These are phyloP conservation scores for Astrothelium macrocarpum DNA, from an alignment of 495 filamentous ascomycete species.

Conservation along the genomic window DNA sequence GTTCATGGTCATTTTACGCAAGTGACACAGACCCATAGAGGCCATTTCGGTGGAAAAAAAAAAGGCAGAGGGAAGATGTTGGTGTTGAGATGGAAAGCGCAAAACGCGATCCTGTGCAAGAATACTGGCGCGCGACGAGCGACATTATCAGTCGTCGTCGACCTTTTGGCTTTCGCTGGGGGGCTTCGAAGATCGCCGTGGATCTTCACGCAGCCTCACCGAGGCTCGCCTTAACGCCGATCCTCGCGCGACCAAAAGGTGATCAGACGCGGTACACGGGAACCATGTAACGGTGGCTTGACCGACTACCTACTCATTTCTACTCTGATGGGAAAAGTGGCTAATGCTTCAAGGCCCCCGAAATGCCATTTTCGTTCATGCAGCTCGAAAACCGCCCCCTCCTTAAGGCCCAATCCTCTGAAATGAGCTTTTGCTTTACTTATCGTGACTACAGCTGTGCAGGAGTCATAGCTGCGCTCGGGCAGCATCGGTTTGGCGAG, in stretches of 20 bases:
- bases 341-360: neutral
- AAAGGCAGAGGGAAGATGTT: neutral
- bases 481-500: neutral
- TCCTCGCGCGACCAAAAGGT: neutral
- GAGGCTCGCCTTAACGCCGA: neutral
- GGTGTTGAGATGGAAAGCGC: neutral
- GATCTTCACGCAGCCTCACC: slow-evolving; percentile 3
- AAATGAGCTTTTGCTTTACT: neutral
- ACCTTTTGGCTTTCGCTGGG: neutral
- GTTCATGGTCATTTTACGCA: neutral
- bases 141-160: neutral
- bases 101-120: too few species aligned
- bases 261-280: neutral
- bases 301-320: neutral
- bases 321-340: neutral
- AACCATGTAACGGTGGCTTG: slow-evolving; percentile 2
- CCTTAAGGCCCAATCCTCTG: neutral
- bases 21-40: neutral
- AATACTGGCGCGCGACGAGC: too few species aligned
- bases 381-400: neutral
- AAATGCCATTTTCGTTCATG: neutral
- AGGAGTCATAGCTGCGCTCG: neutral
- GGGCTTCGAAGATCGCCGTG: neutral
- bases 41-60: neutral
- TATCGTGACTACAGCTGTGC: too few species aligned